Evolutionary conservation across 2,329 filamentous ascomycete genomes (phyloP), one percentile per base, ranked within the genome.

Genomic region (Neopestalotiopsis sp.): DNA sequence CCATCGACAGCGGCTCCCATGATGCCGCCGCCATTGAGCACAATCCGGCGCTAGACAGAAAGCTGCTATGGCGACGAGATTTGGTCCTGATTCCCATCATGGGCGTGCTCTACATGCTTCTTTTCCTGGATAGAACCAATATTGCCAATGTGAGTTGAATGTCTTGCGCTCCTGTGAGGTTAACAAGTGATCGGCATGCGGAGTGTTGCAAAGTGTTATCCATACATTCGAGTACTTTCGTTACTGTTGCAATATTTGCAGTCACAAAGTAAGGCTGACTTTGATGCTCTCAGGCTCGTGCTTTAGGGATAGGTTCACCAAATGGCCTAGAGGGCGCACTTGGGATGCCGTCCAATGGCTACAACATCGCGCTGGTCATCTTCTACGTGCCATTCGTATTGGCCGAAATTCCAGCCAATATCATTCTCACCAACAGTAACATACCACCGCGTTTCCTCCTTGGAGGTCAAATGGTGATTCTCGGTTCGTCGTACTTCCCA

Each of bases 331-430:
- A 84, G 70, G 74, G 74, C 61, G 79, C 83, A 64, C 76, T 86
- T 58, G 70, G 79, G 61, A 83, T 86, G 83, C 76, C 74, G 4
- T 77, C 76, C 20, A 79, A 79, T 65, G 78, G 81, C 65, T 85
- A 80, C 69, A 84, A 83, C 69, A 77, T 42, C n/a, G 79, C 80
- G 1, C 72, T 85, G 2, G 81, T 80, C 67, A 79, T 84, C 10
- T 84, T 84, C 69, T 85, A 84, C 68, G 76, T 84, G 14, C 81
- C 82, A 1, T 85, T 85, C 72, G 79, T 84, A 7, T 70, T 84
- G 12, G 79, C 79, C 34, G 83, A 85, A 71, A 76, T 86, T 4
- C 84, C 84, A 5, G 81, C 81, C 71, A 86, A 86, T 71, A 69
- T 86, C 17, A 69, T 86, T 7, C 74, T 86, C 69, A 83, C 81